Percentiles rank a stretch among this genome's conserved stretches.
phyloP scores from a whole-genome alignment of 345 rosid species.

The Acer negundo region DNA sequence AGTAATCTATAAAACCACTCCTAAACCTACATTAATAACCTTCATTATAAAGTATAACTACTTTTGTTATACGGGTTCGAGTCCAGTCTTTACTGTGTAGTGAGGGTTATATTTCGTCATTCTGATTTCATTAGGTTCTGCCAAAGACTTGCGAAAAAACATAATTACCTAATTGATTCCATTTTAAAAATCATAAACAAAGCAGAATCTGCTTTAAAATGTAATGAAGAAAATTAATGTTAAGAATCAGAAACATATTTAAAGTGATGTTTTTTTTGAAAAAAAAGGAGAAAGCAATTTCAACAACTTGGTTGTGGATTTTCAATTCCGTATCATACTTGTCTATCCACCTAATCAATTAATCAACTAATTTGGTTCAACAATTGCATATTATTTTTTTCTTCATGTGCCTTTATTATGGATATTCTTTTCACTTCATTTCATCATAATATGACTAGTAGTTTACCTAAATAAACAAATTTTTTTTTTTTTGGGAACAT shows the following conservation, averaged over 20 bases:
- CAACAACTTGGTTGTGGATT: background rate
- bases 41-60: no score
- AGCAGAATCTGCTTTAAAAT: background rate
- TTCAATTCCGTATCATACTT: background rate
- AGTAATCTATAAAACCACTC: background rate
- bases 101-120: no score
- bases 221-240: no score
- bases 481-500: background rate
- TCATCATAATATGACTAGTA: background rate
- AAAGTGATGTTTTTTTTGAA: background rate
- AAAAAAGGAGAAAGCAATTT: background rate
- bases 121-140: no score
- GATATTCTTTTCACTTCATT: background rate
- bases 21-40: background rate
- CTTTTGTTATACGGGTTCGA: no score
- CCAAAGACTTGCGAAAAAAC: no score
- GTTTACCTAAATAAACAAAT: background rate
- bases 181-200: background rate
- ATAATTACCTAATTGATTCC: background rate
- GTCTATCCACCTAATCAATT: background rate
- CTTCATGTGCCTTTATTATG: background rate
- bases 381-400: background rate
- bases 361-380: background rate
- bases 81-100: no score
- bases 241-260: background rate